Evolutionary conservation across 768 basidiomycete genomes (phyloP), one percentile per base, ranked within the genome.

Genomic region (Nidularia pulvinata): DNA sequence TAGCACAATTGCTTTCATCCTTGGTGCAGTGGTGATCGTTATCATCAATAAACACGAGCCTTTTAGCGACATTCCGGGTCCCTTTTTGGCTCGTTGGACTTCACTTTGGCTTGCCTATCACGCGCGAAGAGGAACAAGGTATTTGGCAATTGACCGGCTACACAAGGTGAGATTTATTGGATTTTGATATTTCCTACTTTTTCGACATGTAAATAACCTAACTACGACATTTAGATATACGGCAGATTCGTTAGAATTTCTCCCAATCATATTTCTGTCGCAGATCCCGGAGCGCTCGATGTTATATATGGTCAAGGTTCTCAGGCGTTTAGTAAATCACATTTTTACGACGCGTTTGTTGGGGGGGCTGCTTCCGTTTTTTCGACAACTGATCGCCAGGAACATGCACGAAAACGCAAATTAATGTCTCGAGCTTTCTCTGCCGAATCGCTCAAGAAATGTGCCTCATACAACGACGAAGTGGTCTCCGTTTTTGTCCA

Each of bases 211-310:
- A 42, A 42, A 42, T 16, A 3, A 13, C 5, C 11, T 42, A 42
- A 11, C 16, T 13, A 42, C 39, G 39, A 46, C 4, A 46, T 46
- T 46, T 46, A 46, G 45, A 46, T 4, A 30, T 46, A n/a, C 6
- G 45, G 45, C 5, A 54, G 57, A 13, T 48, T 69, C 48, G 66
- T 71, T 39, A 65, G 70, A 34, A 62, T 73, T 33, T 51, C 66
- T 10, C 71, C 71, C 3, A 68, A 61, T 46, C 69, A 71, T 55
- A 53, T 73, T 44, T 73, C 71, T 10, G 57, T 69, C 47, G 59
- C 69, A 10, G 47, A 63, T 44, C 59, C 61, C 1, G 62, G 64
- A 6, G 70, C 69, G 9, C 46, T 67, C 4, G 46, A 60, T 6
- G 53, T 66, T 30, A 52, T 73, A 6, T 71, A 73, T 50, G 69